These are phyloP conservation scores for Pseudevernia furfuracea DNA, from an alignment of 495 filamentous ascomycete species.

Conservation along the genomic window DNA sequence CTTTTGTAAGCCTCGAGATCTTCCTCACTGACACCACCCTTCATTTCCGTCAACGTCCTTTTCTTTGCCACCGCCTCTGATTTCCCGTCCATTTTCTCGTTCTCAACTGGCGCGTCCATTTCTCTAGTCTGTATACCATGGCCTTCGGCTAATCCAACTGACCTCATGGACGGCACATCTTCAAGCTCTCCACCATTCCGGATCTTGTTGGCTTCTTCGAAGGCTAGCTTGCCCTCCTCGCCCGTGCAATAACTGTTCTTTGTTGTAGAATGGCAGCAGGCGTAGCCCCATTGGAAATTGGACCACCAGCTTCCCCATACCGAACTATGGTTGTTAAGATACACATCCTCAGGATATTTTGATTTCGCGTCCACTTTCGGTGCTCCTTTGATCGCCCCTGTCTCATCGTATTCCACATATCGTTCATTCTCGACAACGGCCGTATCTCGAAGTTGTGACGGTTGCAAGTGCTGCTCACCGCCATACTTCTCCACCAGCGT, in stretches of 20 bases:
- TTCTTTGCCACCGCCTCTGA: slow-evolving; percentile 28
- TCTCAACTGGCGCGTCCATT: not conserved
- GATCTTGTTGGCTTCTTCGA: slow-evolving; percentile 57
- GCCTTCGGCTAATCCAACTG: slow-evolving; percentile 23
- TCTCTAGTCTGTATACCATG: slow-evolving; percentile 20
- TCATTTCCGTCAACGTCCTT: slow-evolving; percentile 65
- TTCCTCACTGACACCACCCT: slow-evolving; percentile 66
- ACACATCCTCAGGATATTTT: slow-evolving; percentile 84
- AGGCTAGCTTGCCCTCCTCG: slow-evolving; percentile 68
- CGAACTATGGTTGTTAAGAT: slow-evolving; percentile 82
- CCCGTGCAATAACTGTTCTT: slow-evolving; percentile 98
- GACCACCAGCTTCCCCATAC: slow-evolving; percentile 99
- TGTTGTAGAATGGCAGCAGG: slow-evolving; percentile 84
- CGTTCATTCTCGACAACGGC: slow-evolving; percentile 72
- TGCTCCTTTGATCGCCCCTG: slow-evolving; percentile 80
- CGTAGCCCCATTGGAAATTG: slow-evolving; percentile 93
- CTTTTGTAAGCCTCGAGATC: slow-evolving; percentile 76
- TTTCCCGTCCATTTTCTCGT: slow-evolving; percentile 19
- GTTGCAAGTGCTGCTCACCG: slow-evolving; percentile 56
- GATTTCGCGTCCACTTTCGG: slow-evolving; percentile 66
- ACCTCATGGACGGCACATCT: slow-evolving; percentile 26
- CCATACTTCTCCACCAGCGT: slow-evolving; percentile 80
- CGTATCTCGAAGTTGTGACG: slow-evolving; percentile 52
- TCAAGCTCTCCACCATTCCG: slow-evolving; percentile 42
- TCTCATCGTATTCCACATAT: slow-evolving; percentile 94